phyloP scores from a whole-genome alignment of 768 basidiomycete genomes.

The Leccinum longicurvipes region DNA sequence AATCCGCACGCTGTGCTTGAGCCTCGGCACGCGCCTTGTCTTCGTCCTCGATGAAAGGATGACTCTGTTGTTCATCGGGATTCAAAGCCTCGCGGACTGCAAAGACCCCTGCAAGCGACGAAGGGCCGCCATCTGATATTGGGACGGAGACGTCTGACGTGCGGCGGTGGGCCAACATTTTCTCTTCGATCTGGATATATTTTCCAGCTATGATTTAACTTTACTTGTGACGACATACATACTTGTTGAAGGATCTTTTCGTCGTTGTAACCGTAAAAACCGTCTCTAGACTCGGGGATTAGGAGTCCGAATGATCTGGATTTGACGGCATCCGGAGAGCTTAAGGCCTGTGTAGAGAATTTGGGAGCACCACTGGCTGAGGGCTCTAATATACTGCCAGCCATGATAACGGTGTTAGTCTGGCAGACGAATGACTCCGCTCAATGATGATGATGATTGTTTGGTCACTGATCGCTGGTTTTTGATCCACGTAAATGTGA shows the following conservation, averaged over 20 bases:
- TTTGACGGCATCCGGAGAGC: slow-evolving; percentile 8
- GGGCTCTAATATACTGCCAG: slow-evolving; percentile 1
- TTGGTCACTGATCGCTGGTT: slow-evolving; percentile 6
- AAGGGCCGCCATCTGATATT: slow-evolving; percentile 19
- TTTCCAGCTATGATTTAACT: slow-evolving; percentile 1
- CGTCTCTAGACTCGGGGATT: slow-evolving; percentile 56
- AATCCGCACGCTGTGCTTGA: slow-evolving; percentile 31
- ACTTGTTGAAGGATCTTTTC: slow-evolving; percentile 77
- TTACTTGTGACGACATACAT: slow-evolving; percentile 35
- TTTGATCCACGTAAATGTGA: neutral
- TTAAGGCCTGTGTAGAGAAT: neutral
- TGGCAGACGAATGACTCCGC: neutral
- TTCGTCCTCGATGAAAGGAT: slow-evolving; percentile 34
- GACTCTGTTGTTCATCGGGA: slow-evolving; percentile 13
- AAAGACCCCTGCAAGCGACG: slow-evolving; percentile 39
- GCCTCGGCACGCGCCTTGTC: slow-evolving; percentile 33
- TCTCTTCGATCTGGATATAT: slow-evolving; percentile 65
- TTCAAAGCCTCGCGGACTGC: slow-evolving; percentile 31
- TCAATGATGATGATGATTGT: slow-evolving; percentile 9
- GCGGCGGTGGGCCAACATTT: slow-evolving; percentile 63
- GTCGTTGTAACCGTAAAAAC: slow-evolving; percentile 76
- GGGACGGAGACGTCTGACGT: slow-evolving; percentile 47
- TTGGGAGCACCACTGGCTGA: slow-evolving; percentile 1
- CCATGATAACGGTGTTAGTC: slow-evolving; percentile 17
- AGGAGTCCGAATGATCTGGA: slow-evolving; percentile 31